Evolutionary conservation across 768 basidiomycete species (phyloP), one percentile per base, ranked within the genome.

Genomic region (Psilocybe tampanensis): DNA sequence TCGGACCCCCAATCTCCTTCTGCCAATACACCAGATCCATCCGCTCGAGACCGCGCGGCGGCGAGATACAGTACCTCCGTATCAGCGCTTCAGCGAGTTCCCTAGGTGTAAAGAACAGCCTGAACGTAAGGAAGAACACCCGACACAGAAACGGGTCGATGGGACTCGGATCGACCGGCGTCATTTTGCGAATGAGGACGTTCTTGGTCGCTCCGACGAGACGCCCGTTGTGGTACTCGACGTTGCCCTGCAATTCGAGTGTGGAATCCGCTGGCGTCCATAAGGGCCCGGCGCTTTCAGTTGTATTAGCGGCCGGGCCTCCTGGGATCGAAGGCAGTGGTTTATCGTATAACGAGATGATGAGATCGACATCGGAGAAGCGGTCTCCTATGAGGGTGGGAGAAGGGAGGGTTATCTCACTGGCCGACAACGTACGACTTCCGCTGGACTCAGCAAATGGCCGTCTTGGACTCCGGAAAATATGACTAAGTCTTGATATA

Each of bases 1-100:
- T 48, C 6, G 47, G 29, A 13, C n/a, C 11, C 3, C 47, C 47
- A n/a, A 48, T 48, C 29, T 48, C 47, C 32, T 29, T 23, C 21
- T 48, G 47, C 47, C 47, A 48, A 29, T 48, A 48, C 13, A 29
- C 47, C n/a, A n/a, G n/a, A 33, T 48, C 47, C 24, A 18, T 29
- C 6, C 15, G 47, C 8, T 23, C 8, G 12, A 48, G 47, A 19
- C 29, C 19, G 6, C n/a, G n/a, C 24, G 47, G 47, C 3, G 47
- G 47, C 19, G 17, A 32, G 6, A 48, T n/a, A 33, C 47, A 15
- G 17, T 48, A 48, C 15, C 47, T 26, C 17, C 18, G 26, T 19
- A 19, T 33, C 8, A 48, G 47, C n/a, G 47, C 29, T 5, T 48
- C 29, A 3, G 47, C 47, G 13, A 48, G 47, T 4, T 48, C 47